Evolutionary conservation across 352 stramenopile genomes (phyloP).

Genomic region (Globisporangium solare): DNA sequence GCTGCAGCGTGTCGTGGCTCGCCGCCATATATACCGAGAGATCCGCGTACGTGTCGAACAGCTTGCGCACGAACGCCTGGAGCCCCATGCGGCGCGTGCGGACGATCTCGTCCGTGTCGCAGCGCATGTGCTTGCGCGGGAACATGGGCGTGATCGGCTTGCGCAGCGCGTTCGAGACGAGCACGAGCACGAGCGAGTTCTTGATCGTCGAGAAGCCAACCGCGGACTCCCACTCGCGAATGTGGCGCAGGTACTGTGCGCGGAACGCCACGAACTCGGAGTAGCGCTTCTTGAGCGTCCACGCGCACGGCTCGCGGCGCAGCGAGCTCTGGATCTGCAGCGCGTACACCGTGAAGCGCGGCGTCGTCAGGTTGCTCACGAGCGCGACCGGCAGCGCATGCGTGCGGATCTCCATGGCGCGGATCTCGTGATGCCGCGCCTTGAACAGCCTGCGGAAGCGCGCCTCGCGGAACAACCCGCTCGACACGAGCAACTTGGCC

Average conservation of each 20-base stretch:
- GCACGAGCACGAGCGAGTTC: conserved; percentile 38
- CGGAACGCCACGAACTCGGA: conserved; percentile 65
- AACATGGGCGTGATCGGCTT: conserved; percentile 40
- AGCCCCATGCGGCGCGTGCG: conserved; percentile 39
- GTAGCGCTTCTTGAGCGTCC: conserved; percentile 56
- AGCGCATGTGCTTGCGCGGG: conserved; percentile 54
- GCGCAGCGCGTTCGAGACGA: conserved; percentile 37
- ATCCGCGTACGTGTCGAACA: conserved; percentile 55
- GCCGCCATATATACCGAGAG: conserved; percentile 50
- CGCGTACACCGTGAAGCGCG: conserved; percentile 57
- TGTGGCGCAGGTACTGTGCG: conserved; percentile 34
- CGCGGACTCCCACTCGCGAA: conserved; percentile 36
- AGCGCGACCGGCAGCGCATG: conserved; percentile 3
- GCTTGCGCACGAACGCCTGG: conserved; percentile 45
- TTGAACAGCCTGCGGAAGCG: conserved; percentile 25
- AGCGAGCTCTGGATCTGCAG: conserved; percentile 47
- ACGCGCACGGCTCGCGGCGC: conserved; percentile 26
- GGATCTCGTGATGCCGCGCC: conserved; percentile 24
- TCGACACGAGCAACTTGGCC: conserved; percentile 9
- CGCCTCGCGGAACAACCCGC: conserved; percentile 18
- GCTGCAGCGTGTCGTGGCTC: conserved; percentile 17
- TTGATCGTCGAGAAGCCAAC: conserved; percentile 14
- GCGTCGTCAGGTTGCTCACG: conserved; percentile 16
- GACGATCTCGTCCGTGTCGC: conserved; percentile 51
- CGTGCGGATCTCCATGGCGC: conserved; percentile 21